Base-by-base conservation (phyloP, 106 monocot genomes). In the Allium cepa region DNA sequence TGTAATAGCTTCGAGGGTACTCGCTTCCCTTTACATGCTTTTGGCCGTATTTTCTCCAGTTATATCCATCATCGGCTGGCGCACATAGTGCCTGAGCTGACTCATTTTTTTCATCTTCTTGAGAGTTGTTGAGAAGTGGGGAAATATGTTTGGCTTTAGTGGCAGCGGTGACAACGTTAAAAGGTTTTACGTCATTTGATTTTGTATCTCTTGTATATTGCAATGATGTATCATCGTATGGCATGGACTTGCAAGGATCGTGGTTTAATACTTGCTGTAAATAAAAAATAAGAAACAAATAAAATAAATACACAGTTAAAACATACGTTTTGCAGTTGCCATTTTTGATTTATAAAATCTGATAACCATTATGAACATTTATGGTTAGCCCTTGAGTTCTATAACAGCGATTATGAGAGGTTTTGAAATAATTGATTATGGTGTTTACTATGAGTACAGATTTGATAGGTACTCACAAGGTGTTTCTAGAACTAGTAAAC, bases 1-100 rank as follows among this genome's bases (percentile, higher is more conserved):
- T 82, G 64, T 78, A 70, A 70, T 82, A 82, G 56, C 82, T 82
- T 26, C 78, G 50, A 49, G 82, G 82, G 26, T 66, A 82, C 56
- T 82, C 82, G 65, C 82, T 77, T 46, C 78, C 77, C 51, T 82
- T 82, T 18, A 82, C 73, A 61, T 82, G 82, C 60, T 82, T 82
- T 53, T 82, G 82, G 36, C 82, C 78, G 57, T 82, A 82, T 55
- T 82, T 82, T 57, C 82, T 70, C 82, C 82, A 82, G 15, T 74
- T 82, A 64, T 78, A 82, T 15, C 70, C 82, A 62, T 82, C 82
- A 53, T 82, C 78, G n/a, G 76, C 75, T 17, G 68, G 68, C 8
- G 76, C 57, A 22, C 63, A 46, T 17, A 63, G 47, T 48, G 67
- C 72, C 16, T 46, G 8, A 5, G 71, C 66, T 10, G 70, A 59